Evolutionary conservation across 148 eudicot genomes (phyloP).

Genomic region (Silene conica): DNA sequence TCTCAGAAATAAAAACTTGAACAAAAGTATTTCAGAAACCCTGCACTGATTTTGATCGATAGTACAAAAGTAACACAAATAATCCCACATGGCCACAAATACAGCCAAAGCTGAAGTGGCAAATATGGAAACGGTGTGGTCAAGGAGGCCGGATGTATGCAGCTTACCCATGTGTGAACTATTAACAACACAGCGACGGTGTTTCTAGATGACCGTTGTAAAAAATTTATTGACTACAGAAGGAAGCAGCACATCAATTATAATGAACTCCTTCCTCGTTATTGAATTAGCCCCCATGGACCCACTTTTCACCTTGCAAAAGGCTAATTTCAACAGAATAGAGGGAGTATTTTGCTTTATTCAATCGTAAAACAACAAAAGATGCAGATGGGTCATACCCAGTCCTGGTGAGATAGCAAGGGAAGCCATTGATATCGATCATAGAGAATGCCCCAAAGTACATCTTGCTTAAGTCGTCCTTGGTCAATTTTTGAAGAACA

Average conservation of each 20-base stretch:
- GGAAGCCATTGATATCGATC: conserved; percentile 67
- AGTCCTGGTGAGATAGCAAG: conserved; percentile 88
- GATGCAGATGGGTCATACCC: conserved; percentile 46
- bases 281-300: no score
- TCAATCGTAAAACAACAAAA: background rate
- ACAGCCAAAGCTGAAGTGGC: background rate
- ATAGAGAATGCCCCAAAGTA: conserved; percentile 77
- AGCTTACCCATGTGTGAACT: no score
- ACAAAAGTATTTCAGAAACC: background rate
- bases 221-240: no score
- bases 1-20: background rate
- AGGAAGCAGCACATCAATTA: background rate
- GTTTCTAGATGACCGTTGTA: no score
- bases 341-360: background rate
- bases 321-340: no score
- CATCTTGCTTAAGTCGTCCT: conserved; percentile 82
- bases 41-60: background rate
- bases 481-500: conserved; percentile 80
- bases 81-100: no score
- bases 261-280: no score
- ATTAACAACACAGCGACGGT: no score
- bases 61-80: background rate
- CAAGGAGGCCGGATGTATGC: background rate
- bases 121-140: background rate
- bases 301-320: no score